phyloP scores from a whole-genome alignment of 2,329 filamentous ascomycete genomes.

The Thelonectria discophora region DNA sequence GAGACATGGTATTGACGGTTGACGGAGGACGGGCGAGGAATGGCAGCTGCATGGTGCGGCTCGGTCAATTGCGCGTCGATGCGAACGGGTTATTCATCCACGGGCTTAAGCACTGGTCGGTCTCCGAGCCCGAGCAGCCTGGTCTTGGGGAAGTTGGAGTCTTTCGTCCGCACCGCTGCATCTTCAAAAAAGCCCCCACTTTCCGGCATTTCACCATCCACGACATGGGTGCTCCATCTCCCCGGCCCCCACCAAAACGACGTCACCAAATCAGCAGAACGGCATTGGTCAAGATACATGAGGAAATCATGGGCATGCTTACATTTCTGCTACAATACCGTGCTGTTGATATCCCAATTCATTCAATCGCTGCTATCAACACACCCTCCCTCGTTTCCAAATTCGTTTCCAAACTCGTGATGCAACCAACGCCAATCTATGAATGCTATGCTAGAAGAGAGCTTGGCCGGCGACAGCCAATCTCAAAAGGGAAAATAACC shows the following conservation, averaged over 20 bases:
- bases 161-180: neutral
- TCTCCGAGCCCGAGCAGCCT: constrained; percentile 36
- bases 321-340: neutral
- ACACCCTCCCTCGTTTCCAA: neutral
- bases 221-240: neutral
- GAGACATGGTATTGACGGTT: constrained; percentile 26
- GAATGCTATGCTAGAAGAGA: constrained; percentile 36
- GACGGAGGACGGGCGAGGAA: neutral
- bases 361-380: neutral
- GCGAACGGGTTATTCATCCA: constrained; percentile 20
- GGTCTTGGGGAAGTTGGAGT: constrained; percentile 1
- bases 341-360: constrained; percentile 5
- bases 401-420: constrained; percentile 20
- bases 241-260: constrained; percentile 31
- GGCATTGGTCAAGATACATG: constrained; percentile 19
- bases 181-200: constrained; percentile 32
- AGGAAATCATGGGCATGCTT: too few species aligned
- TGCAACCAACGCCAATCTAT: constrained; percentile 38
- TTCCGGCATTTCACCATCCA: constrained; percentile 25
- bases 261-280: constrained; percentile 24
- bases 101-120: constrained; percentile 24
- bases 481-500: constrained; percentile 18
- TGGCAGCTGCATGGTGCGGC: constrained; percentile 5
- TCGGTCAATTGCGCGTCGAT: neutral
- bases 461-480: constrained; percentile 28